Evolutionary conservation across 1,139 yeast species (phyloP).

Genomic region (Taphrina betulina): DNA sequence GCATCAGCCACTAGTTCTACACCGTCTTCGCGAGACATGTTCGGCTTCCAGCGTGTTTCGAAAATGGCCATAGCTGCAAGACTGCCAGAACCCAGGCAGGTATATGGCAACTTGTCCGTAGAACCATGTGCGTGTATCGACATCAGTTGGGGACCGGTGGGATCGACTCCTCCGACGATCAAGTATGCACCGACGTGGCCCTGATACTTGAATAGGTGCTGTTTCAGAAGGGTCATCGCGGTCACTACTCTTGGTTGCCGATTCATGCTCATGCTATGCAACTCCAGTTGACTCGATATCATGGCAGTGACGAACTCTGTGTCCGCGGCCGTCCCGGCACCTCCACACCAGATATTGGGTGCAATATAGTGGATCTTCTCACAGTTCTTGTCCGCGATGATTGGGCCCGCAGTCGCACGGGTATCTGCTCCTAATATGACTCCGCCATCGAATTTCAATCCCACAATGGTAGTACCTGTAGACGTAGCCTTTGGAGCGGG

Average conservation of each 20-base stretch:
- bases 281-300: constrained; percentile 83
- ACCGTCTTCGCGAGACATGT: constrained; percentile 80
- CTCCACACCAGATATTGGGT: constrained; percentile 85
- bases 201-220: constrained; percentile 92
- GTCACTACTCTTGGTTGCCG: constrained; percentile 92
- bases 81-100: constrained; percentile 94
- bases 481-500: constrained; percentile 86
- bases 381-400: constrained; percentile 97
- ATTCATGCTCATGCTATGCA: constrained; percentile 77
- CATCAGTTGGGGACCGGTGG: constrained; percentile 84
- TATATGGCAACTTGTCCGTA: constrained; percentile 66
- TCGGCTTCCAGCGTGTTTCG: constrained; percentile 81
- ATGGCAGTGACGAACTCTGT: constrained; percentile 91
- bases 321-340: constrained; percentile 99
- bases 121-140: constrained; percentile 98
- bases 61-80: constrained; percentile 98
- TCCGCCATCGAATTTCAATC: constrained; percentile 86
- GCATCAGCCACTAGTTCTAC: constrained; percentile 87
- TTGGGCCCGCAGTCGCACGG: constrained; percentile 92
- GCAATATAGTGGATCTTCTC: constrained; percentile 90
- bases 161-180: constrained; percentile 95
- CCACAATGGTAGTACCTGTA: constrained; percentile 98
- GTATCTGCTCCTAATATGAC: constrained; percentile 89
- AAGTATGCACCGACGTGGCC: constrained; percentile 96
- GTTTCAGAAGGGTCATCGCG: constrained; percentile 88